A percentile compares a stretch with the other conserved stretches of the same genome.
Conservation (phyloP, 73 alveolate species). For the Blepharisma japonicum region DNA sequence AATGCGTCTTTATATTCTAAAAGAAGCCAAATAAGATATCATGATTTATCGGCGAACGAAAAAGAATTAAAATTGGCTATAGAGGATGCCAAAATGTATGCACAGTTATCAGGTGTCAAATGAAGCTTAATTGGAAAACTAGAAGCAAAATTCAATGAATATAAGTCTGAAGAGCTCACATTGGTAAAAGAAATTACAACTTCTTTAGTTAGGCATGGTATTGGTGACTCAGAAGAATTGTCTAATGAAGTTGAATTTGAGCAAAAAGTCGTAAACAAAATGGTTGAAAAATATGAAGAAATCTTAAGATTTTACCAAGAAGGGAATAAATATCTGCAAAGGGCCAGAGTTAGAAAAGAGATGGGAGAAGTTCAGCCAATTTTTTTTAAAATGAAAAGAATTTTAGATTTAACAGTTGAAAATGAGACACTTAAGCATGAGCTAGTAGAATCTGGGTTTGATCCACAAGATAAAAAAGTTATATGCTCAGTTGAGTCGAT, state of each 20-base stretch:
- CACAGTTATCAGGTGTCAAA: not conserved
- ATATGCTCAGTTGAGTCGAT: not conserved
- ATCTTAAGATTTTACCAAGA: not conserved
- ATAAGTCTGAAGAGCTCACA: not conserved
- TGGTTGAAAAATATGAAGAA: conserved; percentile 19
- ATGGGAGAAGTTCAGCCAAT: not conserved
- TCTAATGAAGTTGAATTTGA: conserved; percentile 15
- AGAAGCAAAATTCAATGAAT: not conserved
- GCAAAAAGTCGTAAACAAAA: conserved; percentile 5
- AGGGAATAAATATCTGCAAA: not conserved
- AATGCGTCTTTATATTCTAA: not conserved
- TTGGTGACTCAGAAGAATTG: not conserved
- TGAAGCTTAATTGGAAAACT: not conserved
- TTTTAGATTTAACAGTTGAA: not conserved
- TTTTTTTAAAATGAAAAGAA: conserved; percentile 6
- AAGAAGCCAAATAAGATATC: not conserved
- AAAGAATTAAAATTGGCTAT: not conserved
- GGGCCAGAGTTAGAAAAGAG: not conserved
- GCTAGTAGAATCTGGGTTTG: not conserved
- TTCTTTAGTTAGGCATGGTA: not conserved
- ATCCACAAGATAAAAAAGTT: not conserved
- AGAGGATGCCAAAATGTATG: not conserved
- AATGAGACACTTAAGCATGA: not conserved
- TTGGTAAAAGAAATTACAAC: not conserved
- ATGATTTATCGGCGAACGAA: not conserved